phyloP scores from a whole-genome alignment of 495 filamentous ascomycete genomes.

The Letharia lupina region DNA sequence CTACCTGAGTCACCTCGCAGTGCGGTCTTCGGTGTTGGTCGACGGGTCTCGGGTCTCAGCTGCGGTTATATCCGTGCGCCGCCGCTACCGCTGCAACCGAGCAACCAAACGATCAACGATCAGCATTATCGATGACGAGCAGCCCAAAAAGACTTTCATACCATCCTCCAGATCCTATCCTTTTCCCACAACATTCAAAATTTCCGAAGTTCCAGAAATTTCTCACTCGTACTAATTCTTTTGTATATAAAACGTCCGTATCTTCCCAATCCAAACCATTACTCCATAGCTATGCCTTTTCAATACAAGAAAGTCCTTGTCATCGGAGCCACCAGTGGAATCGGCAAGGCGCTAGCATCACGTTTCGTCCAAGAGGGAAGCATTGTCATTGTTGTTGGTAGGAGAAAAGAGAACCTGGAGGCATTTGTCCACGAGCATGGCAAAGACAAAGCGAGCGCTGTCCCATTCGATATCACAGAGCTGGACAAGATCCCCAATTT shows the following conservation, averaged over 20 bases:
- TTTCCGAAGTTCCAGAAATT: too few relatives aligned
- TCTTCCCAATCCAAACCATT: background rate
- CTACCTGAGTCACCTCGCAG: background rate
- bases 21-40: background rate
- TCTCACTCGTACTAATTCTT: background rate
- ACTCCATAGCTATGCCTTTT: constrained; percentile 40
- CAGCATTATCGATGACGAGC: background rate
- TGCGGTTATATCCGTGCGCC: constrained; percentile 2
- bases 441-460: constrained; percentile 41
- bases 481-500: constrained; percentile 50
- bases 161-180: background rate
- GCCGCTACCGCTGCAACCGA: background rate
- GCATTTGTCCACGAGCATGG: constrained; percentile 52
- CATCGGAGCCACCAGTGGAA: constrained; percentile 64
- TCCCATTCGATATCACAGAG: constrained; percentile 57
- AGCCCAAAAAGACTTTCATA: background rate
- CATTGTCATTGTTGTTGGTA: constrained; percentile 54
- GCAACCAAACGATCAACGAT: background rate
- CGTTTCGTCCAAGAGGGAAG: constrained; percentile 53
- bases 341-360: constrained; percentile 57
- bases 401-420: constrained; percentile 58
- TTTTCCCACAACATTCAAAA: background rate
- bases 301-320: constrained; percentile 62
- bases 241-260: background rate
- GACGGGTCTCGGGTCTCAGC: background rate